Percentiles rank a stretch among this genome's conserved stretches.
These are phyloP conservation scores for Jamesozyma jinghongensis DNA, from an alignment of 805 yeast genomes.

Conservation along the genomic window DNA sequence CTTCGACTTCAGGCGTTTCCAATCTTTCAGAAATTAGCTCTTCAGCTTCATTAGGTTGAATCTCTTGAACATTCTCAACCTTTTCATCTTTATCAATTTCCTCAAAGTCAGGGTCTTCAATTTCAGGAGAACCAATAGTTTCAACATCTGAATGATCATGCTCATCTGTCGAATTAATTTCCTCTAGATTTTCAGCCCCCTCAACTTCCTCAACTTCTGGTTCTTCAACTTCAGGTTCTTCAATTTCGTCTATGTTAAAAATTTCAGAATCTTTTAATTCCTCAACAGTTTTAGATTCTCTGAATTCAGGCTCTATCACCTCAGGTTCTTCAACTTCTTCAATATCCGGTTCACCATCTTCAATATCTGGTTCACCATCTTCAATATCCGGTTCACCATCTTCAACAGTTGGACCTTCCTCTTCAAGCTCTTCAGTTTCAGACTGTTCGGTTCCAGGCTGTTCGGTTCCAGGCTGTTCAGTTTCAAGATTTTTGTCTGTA, in stretches of 20 bases:
- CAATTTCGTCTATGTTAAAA: neutral
- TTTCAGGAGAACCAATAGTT: conserved; percentile 5
- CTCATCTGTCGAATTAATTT: neutral
- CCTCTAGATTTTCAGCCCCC: neutral
- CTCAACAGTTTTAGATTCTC: no score
- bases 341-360: neutral
- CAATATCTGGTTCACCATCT: neutral
- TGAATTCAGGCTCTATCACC: neutral
- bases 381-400: neutral
- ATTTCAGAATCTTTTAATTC: no score
- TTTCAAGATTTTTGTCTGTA: neutral
- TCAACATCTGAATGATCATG: conserved; percentile 2
- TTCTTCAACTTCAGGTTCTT: neutral
- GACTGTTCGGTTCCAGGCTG: neutral
- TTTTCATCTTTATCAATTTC: neutral
- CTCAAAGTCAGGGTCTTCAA: neutral
- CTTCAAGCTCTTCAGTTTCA: neutral
- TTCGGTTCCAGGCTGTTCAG: neutral
- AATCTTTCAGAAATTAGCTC: no score
- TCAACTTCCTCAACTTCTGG: neutral
- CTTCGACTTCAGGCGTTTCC: neutral
- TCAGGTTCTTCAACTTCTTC: neutral
- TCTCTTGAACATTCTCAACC: neutral
- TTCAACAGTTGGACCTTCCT: neutral
- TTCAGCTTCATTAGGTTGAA: neutral